These are phyloP conservation scores for Ustilago cynodontis DNA, from an alignment of 1,284 basidiomycete genomes.

Conservation along the genomic window DNA sequence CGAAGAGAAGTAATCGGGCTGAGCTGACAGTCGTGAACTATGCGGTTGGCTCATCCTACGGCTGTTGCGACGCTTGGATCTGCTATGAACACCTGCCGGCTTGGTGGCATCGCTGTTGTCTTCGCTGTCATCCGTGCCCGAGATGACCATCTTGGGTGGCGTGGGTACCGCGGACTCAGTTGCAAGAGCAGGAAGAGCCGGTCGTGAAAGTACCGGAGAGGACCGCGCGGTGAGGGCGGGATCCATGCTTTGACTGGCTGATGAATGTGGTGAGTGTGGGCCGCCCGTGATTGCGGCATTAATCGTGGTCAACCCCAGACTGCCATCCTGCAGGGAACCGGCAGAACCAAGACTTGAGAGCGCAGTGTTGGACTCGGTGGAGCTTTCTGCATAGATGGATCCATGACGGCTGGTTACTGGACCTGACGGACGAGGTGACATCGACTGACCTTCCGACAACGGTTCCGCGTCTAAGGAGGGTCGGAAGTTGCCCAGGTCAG, in stretches of 20 bases:
- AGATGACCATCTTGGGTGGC: constrained; percentile 41
- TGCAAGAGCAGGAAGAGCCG: constrained; percentile 17
- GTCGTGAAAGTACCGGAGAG: constrained; percentile 31
- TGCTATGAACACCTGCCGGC: constrained; percentile 6
- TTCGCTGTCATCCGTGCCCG: constrained; percentile 39
- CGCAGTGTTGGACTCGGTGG: constrained; percentile 48
- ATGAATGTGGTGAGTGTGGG: constrained; percentile 33
- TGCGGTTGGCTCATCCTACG: constrained; percentile 22
- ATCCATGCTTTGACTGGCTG: constrained; percentile 25
- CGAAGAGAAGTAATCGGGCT: constrained; percentile 50
- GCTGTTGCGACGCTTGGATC: constrained; percentile 20
- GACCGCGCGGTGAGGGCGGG: constrained; percentile 33
- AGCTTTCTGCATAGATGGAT: constrained; percentile 46
- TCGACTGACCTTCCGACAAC: constrained; percentile 25
- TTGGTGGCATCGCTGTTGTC: constrained; percentile 29
- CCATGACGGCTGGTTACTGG: constrained; percentile 13
- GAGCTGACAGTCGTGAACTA: constrained; percentile 13
- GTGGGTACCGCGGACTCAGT: constrained; percentile 13
- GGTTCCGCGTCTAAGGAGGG: constrained; percentile 17
- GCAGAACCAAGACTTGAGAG: constrained; percentile 48
- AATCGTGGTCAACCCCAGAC: constrained; percentile 46
- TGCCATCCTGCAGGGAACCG: constrained; percentile 41
- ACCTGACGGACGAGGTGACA: constrained; percentile 20
- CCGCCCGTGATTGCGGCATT: constrained; percentile 49
- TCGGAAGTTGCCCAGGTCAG: constrained; percentile 1